Evolutionary conservation across 208 protist genomes (phyloP).

Genomic region (Trypanosoma theileri): DNA sequence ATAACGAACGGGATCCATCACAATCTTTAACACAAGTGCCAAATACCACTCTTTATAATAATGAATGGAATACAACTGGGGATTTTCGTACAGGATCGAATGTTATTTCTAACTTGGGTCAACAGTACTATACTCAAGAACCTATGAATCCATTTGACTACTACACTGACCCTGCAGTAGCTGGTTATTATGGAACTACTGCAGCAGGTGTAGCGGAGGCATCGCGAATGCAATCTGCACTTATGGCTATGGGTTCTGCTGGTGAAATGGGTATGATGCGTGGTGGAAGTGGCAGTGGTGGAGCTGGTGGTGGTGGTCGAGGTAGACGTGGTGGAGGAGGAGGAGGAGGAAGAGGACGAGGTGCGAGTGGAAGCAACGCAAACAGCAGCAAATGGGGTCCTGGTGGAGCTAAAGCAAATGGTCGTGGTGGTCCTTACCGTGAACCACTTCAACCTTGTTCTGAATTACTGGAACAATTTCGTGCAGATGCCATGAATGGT

Average conservation of each 20-base stretch:
- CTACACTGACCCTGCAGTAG: slow-evolving; percentile 33
- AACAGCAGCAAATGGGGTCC: slow-evolving; percentile 17
- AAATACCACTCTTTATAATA: slow-evolving; percentile 14
- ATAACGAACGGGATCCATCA: slow-evolving; percentile 5
- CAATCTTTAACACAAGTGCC: slow-evolving; percentile 10
- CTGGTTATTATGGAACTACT: slow-evolving; percentile 28
- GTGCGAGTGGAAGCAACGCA: slow-evolving; percentile 16
- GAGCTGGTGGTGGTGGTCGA: slow-evolving; percentile 20
- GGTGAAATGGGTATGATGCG: slow-evolving; percentile 13
- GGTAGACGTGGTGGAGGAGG: slow-evolving; percentile 24
- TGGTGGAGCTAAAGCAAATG: not conserved
- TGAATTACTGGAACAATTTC: slow-evolving; percentile 70
- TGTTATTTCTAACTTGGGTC: slow-evolving; percentile 36
- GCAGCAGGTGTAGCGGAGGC: slow-evolving; percentile 7
- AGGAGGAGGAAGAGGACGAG: slow-evolving; percentile 33
- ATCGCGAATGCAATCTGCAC: slow-evolving; percentile 25
- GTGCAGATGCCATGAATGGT: slow-evolving; percentile 41
- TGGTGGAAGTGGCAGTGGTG: slow-evolving; percentile 20
- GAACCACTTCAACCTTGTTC: slow-evolving; percentile 48
- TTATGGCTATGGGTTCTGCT: slow-evolving; percentile 20
- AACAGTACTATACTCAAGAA: slow-evolving; percentile 90
- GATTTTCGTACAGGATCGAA: slow-evolving; percentile 19
- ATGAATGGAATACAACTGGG: slow-evolving; percentile 11
- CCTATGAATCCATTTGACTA: slow-evolving; percentile 67
- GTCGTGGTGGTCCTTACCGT: slow-evolving; percentile 21